Base-by-base conservation (phyloP, 2,329 filamentous ascomycete species). In the Aspergillus sp. region DNA sequence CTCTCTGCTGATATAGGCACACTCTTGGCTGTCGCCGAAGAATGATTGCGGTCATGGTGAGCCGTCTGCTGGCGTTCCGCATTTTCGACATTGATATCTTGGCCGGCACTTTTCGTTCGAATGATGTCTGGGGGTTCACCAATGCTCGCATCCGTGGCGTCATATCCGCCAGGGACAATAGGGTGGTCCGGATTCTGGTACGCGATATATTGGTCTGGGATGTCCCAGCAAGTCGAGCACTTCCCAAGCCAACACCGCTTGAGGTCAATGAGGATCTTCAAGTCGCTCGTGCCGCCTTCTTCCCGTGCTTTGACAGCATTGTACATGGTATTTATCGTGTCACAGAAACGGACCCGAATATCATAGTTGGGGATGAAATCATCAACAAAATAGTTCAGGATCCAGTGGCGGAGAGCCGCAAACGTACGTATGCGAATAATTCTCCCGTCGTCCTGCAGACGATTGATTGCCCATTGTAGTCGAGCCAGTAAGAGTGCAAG, bases 241-340 rank as follows among this genome's bases (percentile, higher is more conserved):
- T 94, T 89, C 47, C 92, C 83, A 68, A 92, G 86, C 94, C 94
- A 99, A 68, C 94, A 97, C 68, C 96, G 95, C 71, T 99, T 99
- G 56, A 99, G 76, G 71, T 99, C 94, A 26, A 88, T 85, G 33
- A 99, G 79, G 59, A 97, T 95, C 71, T 96, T 96, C 53, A 95
- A 71, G 63, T 87, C 84, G 45, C 83, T 85, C 49, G 76, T 78
- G 32, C 82, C 81, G 41, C 78, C 75, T 57, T 79, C 76, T 48
- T 73, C 67, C 48, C 81, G 75, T 45, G 72, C 70, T 49, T 75
- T 78, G 32, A 87, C 73, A 50, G 79, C 73, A 26, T 70, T 65
- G 51, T 82, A 81, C 50, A 87, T 67, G 20, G 69, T 67, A 68
- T 97, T 96, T 53, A 96, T 79, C 8, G 91, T 79, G 30, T 85